Percentiles rank a stretch among this genome's conserved stretches.
Conservation (phyloP, 345 rosid genomes). For the Carallia pectinifolia region DNA sequence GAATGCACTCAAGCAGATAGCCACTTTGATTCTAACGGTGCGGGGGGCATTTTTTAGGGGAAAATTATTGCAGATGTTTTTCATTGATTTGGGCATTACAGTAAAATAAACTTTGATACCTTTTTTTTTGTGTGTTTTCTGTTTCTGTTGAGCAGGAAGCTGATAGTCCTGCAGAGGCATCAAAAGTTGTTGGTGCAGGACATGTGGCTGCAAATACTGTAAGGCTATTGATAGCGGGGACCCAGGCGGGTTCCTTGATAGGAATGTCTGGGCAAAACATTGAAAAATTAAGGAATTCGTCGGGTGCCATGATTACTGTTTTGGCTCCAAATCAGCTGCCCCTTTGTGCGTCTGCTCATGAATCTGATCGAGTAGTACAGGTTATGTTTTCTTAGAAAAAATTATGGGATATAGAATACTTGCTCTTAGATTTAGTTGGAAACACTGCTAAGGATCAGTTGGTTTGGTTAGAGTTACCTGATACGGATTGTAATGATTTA, state of each 20-base stretch:
- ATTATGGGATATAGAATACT: too few species aligned
- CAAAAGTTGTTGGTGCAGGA: slow-evolving; percentile 33
- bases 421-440: too few species aligned
- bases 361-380: slow-evolving; percentile 50
- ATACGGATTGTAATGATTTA: too few species aligned
- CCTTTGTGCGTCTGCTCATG: slow-evolving; percentile 60
- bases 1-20: slow-evolving; percentile 59
- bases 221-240: slow-evolving; percentile 59
- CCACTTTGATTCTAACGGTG: slow-evolving; percentile 49
- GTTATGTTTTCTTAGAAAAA: neutral
- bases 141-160: slow-evolving; percentile 45
- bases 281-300: slow-evolving; percentile 56
- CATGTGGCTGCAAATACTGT: slow-evolving; percentile 63
- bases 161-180: slow-evolving; percentile 32
- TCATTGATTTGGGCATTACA: neutral
- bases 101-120: too few species aligned
- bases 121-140: neutral
- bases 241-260: slow-evolving; percentile 61
- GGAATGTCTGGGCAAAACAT: slow-evolving; percentile 64
- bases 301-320: slow-evolving; percentile 53
- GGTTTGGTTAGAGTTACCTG: too few species aligned
- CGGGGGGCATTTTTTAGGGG: neutral
- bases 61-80: too few species aligned
- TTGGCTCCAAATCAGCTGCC: slow-evolving; percentile 66
- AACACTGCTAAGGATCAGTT: neutral